A percentile compares a stretch with the other conserved stretches of the same genome.
Conservation (phyloP, 805 yeast species). For the Teunomyces funiuensis region DNA sequence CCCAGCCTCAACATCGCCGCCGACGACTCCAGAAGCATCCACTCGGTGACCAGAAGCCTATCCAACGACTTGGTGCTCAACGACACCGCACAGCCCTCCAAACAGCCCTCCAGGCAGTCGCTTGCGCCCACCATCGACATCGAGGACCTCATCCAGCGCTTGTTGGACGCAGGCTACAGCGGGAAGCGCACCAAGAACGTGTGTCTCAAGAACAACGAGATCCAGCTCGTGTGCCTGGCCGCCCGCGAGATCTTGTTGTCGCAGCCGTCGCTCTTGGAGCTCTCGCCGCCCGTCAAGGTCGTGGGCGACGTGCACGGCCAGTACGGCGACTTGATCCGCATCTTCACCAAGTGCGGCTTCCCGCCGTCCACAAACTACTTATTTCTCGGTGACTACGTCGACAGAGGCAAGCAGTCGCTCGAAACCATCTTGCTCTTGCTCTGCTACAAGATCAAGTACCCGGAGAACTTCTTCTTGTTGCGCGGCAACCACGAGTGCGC, state of each 20-base stretch:
- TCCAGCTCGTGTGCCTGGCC: constrained; percentile 77
- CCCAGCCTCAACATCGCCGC: constrained; percentile 11
- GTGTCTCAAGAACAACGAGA: constrained; percentile 87
- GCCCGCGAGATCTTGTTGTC: constrained; percentile 87
- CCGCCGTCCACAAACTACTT: constrained; percentile 93
- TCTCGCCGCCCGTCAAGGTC: constrained; percentile 82
- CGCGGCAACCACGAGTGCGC: constrained; percentile 99
- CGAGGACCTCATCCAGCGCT: constrained; percentile 86
- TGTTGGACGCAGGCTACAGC: constrained; percentile 92
- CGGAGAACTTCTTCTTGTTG: constrained; percentile 89
- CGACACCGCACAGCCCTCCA: neutral
- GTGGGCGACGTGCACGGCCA: constrained; percentile 98
- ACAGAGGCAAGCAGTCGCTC: constrained; percentile 92
- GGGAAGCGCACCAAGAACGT: constrained; percentile 90
- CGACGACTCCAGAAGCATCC: neutral
- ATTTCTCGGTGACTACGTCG: constrained; percentile 95
- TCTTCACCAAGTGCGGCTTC: constrained; percentile 94
- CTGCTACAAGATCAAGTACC: constrained; percentile 94
- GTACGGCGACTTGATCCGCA: constrained; percentile 83
- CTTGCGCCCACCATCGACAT: constrained; percentile 43
- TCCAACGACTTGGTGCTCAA: constrained; percentile 3
- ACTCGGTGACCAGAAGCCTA: constrained; percentile 2
- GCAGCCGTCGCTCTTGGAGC: constrained; percentile 87
- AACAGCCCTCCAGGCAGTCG: neutral
- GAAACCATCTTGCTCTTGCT: constrained; percentile 86